Conservation (phyloP, 805 yeast species). For the Barnettozyma wickerhamii region DNA sequence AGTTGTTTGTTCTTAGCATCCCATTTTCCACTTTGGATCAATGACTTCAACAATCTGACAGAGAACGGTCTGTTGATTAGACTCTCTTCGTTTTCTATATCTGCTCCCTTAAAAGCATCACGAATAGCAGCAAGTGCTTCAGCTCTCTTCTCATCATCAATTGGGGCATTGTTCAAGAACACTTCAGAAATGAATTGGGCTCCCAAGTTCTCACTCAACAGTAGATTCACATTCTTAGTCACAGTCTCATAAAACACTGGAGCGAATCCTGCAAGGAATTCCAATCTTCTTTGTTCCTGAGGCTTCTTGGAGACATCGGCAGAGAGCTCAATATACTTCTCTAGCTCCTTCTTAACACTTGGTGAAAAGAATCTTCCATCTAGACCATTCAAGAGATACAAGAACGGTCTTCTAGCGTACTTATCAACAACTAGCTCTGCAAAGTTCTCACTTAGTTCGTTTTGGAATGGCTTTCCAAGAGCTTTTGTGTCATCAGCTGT, state of each 20-base stretch:
- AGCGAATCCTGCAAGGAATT: conserved; percentile 58
- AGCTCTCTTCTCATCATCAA: conserved; percentile 36
- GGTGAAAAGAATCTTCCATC: conserved; percentile 84
- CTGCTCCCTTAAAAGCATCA: conserved; percentile 60
- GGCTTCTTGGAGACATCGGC: conserved; percentile 81
- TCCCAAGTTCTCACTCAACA: conserved; percentile 70
- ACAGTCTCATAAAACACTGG: conserved; percentile 61
- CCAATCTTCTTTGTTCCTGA: conserved; percentile 66
- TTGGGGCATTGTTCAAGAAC: conserved; percentile 49
- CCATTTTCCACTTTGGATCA: conserved; percentile 86
- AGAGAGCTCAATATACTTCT: conserved; percentile 56
- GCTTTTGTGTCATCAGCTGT: conserved; percentile 93
- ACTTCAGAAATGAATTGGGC: conserved; percentile 81
- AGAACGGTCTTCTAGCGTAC: conserved; percentile 82
- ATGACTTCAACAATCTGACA: conserved; percentile 65
- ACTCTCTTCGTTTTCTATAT: conserved; percentile 59
- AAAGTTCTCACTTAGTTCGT: conserved; percentile 50
- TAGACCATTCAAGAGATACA: conserved; percentile 73
- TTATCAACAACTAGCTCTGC: conserved; percentile 60
- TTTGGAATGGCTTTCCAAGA: conserved; percentile 64
- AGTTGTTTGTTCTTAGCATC: conserved; percentile 55
- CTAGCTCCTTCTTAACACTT: conserved; percentile 52
- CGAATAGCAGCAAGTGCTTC: conserved; percentile 53
- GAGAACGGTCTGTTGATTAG: conserved; percentile 68
- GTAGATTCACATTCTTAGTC: conserved; percentile 41